phyloP scores from a whole-genome alignment of 2,329 filamentous ascomycete species.

The Fusarium neocosmosporiellum region DNA sequence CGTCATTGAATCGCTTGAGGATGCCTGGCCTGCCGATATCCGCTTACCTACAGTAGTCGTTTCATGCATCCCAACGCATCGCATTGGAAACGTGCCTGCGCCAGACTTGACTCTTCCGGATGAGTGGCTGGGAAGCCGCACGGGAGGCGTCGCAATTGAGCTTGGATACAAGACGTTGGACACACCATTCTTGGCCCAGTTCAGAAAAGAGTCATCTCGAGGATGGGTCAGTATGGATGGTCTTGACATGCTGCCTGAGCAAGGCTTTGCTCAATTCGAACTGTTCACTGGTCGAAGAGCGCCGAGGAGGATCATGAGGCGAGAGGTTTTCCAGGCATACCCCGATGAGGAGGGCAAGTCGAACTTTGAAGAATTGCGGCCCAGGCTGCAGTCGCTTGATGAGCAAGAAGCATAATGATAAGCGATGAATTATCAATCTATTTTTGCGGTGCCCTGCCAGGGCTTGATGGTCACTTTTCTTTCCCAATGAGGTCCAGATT shows the following conservation, averaged over 20 bases:
- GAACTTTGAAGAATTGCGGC: slow-evolving; percentile 54
- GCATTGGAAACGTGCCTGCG: slow-evolving; percentile 70
- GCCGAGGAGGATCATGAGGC: slow-evolving; percentile 73
- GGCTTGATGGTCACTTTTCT: not conserved
- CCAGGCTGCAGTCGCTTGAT: slow-evolving; percentile 41
- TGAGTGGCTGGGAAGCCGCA: slow-evolving; percentile 77
- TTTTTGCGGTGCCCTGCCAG: not conserved
- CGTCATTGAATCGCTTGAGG: slow-evolving; percentile 68
- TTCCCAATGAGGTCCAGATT: not conserved
- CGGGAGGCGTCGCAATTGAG: slow-evolving; percentile 81
- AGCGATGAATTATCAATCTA: slow-evolving; percentile 1
- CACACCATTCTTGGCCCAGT: slow-evolving; percentile 77
- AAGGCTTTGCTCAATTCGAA: slow-evolving; percentile 85
- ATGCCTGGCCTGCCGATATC: slow-evolving; percentile 73
- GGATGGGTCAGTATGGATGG: slow-evolving; percentile 83
- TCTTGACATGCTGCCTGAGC: slow-evolving; percentile 79
- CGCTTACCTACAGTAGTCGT: slow-evolving; percentile 78
- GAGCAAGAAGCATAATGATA: slow-evolving; percentile 41
- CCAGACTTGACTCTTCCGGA: slow-evolving; percentile 77
- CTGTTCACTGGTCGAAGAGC: slow-evolving; percentile 73
- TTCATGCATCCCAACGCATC: slow-evolving; percentile 79
- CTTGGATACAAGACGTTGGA: slow-evolving; percentile 79
- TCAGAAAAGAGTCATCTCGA: slow-evolving; percentile 66
- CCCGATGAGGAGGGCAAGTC: slow-evolving; percentile 55
- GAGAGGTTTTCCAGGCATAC: slow-evolving; percentile 66